Conservation (phyloP, 176 grass and related monocot genomes). For the Lolium perenne region DNA sequence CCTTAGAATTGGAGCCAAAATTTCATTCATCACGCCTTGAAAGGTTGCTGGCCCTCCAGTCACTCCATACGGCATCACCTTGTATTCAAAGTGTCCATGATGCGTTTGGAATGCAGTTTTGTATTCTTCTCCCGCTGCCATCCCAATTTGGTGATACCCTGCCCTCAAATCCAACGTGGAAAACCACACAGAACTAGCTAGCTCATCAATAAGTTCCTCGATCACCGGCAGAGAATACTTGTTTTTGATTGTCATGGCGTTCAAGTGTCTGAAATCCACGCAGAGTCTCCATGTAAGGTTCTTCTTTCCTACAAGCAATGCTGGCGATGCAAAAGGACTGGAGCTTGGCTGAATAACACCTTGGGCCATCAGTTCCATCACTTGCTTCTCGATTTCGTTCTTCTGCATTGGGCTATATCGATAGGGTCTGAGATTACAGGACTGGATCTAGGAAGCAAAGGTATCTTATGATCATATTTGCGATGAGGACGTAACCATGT, state of each 20-base stretch:
- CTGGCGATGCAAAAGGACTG: no score
- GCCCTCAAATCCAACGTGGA: neutral
- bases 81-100: neutral
- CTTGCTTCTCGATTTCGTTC: no score
- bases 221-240: neutral
- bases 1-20: neutral
- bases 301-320: no score
- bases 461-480: no score
- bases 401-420: no score
- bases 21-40: neutral
- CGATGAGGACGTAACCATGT: no score
- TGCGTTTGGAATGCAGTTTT: neutral
- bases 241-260: neutral
- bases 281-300: no score
- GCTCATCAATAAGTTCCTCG: neutral
- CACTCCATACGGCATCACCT: neutral
- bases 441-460: no score
- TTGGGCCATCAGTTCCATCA: no score
- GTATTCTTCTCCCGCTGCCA: neutral
- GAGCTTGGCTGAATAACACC: no score
- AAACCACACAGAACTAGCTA: neutral
- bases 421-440: no score
- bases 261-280: neutral
- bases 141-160: neutral
- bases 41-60: neutral